Conservation (phyloP, 2,329 filamentous ascomycete species). For the Colletotrichum limetticola region DNA sequence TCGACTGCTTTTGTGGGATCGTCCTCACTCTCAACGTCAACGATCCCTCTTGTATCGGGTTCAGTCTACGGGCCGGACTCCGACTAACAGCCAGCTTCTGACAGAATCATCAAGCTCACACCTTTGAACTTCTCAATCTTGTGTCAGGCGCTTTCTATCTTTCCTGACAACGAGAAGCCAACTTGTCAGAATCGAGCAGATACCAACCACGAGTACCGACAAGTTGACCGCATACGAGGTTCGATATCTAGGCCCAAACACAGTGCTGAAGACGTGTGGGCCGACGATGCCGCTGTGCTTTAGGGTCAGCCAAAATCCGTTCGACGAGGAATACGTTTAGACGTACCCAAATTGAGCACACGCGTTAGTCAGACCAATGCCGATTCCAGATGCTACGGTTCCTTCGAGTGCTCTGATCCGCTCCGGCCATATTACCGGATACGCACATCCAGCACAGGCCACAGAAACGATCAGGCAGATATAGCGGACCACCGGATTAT, state of each 20-base stretch:
- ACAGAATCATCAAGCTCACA: too few species aligned
- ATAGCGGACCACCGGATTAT: neutral
- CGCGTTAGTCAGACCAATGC: neutral
- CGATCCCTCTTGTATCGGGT: too few species aligned
- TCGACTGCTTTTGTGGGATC: neutral
- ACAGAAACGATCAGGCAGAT: neutral
- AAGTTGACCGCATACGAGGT: neutral
- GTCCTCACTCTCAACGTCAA: too few species aligned
- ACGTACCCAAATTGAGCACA: neutral
- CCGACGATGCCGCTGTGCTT: neutral
- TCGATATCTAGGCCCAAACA: neutral
- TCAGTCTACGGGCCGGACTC: too few species aligned
- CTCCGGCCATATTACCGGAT: neutral
- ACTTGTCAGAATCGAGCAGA: neutral
- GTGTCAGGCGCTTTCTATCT: neutral
- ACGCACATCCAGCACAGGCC: neutral
- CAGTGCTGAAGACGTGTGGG: neutral
- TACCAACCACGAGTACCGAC: neutral
- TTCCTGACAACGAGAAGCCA: neutral
- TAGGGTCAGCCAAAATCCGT: rapidly evolving
- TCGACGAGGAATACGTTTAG: rapidly evolving
- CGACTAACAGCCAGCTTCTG: too few species aligned
- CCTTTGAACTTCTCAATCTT: neutral
- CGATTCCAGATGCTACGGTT: neutral
- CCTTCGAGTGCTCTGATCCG: neutral